A percentile compares a stretch with the other conserved stretches of the same genome.
Conservation (phyloP, 169 alveolate species). For the Plasmodium sp. region DNA sequence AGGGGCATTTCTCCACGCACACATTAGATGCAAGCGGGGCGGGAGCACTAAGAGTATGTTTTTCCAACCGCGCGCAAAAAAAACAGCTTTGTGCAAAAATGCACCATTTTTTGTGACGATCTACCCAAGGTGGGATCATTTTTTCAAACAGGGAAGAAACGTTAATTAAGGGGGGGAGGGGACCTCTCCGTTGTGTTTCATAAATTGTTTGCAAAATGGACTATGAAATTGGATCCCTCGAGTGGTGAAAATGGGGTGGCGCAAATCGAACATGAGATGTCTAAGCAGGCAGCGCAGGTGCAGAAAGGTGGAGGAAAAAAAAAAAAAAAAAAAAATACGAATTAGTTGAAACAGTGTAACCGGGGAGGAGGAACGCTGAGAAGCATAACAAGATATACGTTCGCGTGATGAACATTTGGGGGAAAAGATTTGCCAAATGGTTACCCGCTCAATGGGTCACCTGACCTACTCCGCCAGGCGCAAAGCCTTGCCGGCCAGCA, state of each 20-base stretch:
- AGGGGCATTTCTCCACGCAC: not conserved
- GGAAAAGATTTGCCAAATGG: not conserved
- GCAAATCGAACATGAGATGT: not conserved
- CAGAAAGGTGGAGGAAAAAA: not conserved
- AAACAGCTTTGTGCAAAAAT: not conserved
- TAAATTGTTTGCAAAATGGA: not conserved
- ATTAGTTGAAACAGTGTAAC: not conserved
- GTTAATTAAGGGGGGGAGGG: not conserved
- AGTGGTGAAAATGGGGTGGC: not conserved
- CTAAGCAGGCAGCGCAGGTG: not conserved
- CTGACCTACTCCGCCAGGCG: not conserved
- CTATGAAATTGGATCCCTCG: not conserved
- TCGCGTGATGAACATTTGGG: not conserved
- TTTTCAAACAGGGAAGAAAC: not conserved
- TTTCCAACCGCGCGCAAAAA: not conserved
- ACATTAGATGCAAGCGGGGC: not conserved
- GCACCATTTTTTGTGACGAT: not conserved
- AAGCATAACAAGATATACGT: not conserved
- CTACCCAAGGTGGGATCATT: not conserved
- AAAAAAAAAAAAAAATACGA: not conserved
- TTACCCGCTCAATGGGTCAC: not conserved
- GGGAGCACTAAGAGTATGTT: not conserved
- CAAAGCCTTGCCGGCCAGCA: slow-evolving; percentile 22
- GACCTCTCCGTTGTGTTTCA: not conserved
- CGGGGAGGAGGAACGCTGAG: not conserved